Conservation (phyloP, 2,329 filamentous ascomycete genomes). For the Xylaria sp. region DNA sequence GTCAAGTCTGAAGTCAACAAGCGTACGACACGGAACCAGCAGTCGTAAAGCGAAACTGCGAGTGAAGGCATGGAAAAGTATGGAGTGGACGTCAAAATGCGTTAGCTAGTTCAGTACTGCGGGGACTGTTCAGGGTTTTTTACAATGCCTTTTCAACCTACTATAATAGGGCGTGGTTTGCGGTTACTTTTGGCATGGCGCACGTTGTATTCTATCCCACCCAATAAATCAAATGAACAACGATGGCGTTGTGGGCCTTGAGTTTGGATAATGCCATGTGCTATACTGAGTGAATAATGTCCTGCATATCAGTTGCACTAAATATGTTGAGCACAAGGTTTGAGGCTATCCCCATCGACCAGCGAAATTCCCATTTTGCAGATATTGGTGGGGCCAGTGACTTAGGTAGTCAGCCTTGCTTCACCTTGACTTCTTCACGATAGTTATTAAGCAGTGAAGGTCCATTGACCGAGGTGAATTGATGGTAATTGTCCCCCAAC, state of each 20-base stretch:
- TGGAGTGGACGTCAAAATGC: conserved; percentile 11
- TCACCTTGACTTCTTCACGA: too few relatives aligned
- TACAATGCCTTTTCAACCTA: conserved; percentile 14
- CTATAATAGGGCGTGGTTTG: conserved; percentile 26
- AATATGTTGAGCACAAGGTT: too few relatives aligned
- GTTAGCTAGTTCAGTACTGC: conserved; percentile 15
- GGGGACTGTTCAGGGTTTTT: conserved; percentile 19
- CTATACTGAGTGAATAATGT: background rate
- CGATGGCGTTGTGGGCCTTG: background rate
- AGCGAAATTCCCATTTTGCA: too few relatives aligned
- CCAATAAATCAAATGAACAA: conserved; percentile 24
- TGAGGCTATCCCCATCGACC: too few relatives aligned
- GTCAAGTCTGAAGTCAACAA: conserved; percentile 74
- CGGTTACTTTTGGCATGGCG: conserved; percentile 33
- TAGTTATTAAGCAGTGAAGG: too few relatives aligned
- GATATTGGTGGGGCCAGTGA: too few relatives aligned
- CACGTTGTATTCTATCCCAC: conserved; percentile 30
- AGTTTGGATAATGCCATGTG: background rate
- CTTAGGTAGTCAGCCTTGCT: too few relatives aligned
- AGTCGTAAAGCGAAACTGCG: conserved; percentile 45
- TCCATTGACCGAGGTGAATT: too few relatives aligned
- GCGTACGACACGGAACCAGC: conserved; percentile 60
- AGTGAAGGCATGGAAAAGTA: background rate
- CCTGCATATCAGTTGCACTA: too few relatives aligned
- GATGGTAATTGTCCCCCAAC: too few relatives aligned